Evolutionary conservation across 495 filamentous ascomycete genomes (phyloP).

Genomic region (Jackrogersella minutella): DNA sequence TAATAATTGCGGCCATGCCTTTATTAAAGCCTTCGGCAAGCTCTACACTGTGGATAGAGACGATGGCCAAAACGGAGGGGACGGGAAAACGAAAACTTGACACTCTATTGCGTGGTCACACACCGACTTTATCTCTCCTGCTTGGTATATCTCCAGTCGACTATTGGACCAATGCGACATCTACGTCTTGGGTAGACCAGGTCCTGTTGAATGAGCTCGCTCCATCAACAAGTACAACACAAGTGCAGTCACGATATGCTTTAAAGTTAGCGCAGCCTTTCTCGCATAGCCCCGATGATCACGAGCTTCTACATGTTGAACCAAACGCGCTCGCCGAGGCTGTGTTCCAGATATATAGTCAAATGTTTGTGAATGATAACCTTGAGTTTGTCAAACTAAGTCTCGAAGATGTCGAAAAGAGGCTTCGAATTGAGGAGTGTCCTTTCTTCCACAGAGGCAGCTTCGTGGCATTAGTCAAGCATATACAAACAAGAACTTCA

Average conservation of each 20-base stretch:
- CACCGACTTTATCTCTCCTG: slow-evolving; percentile 35
- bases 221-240: background rate
- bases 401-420: background rate
- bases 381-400: background rate
- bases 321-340: slow-evolving; percentile 15
- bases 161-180: slow-evolving; percentile 43
- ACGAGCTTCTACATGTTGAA: slow-evolving; percentile 1
- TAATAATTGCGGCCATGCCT: slow-evolving; percentile 36
- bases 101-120: slow-evolving; percentile 28
- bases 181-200: slow-evolving; percentile 34
- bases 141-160: slow-evolving; percentile 39
- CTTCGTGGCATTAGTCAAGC: slow-evolving; percentile 47
- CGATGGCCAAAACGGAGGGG: slow-evolving; percentile 6
- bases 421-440: background rate
- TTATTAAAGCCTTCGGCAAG: slow-evolving; percentile 32
- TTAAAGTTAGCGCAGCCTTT: slow-evolving; percentile 22
- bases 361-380: slow-evolving; percentile 24
- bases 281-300: background rate
- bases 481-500: slow-evolving; percentile 24
- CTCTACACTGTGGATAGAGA: slow-evolving; percentile 40
- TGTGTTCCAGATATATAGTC: slow-evolving; percentile 13
- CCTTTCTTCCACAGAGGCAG: slow-evolving; percentile 51
- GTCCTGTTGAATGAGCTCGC: slow-evolving; percentile 1
- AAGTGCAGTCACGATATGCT: slow-evolving; percentile 15
- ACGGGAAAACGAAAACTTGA: slow-evolving; percentile 28